Percentiles rank a stretch among this genome's conserved stretches.
Evolutionary conservation across 805 yeast species (phyloP).

Genomic region (Starmera quercuum): DNA sequence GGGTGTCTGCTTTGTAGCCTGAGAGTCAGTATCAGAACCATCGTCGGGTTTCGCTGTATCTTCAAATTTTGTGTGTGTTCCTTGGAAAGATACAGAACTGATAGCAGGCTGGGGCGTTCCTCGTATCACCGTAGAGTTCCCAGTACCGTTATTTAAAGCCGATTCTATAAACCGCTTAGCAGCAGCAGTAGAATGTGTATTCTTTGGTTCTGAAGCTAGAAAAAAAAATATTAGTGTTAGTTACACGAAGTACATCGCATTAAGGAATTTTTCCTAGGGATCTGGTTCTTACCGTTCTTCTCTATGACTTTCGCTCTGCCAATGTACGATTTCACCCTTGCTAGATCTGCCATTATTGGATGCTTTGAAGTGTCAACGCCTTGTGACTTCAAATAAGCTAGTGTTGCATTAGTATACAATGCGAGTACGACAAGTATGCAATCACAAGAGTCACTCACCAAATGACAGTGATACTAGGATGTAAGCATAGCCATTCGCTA

Average conservation of each 20-base stretch:
- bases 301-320: slow-evolving; percentile 33
- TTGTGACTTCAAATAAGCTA: slow-evolving; percentile 45
- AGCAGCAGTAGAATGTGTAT: slow-evolving; percentile 25
- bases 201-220: slow-evolving; percentile 7
- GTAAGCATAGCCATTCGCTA: slow-evolving; percentile 36
- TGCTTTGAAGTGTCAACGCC: slow-evolving; percentile 53
- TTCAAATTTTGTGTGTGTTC: slow-evolving; percentile 44
- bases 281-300: slow-evolving; percentile 8
- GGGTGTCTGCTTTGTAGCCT: no score
- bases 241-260: no score
- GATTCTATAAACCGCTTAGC: slow-evolving; percentile 39
- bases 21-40: slow-evolving; percentile 2
- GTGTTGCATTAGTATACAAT: not conserved
- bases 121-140: slow-evolving; percentile 10
- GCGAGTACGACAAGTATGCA: not conserved
- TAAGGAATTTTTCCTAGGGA: no score
- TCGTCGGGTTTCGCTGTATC: slow-evolving; percentile 14
- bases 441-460: slow-evolving; percentile 4
- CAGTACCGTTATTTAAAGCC: slow-evolving; percentile 30
- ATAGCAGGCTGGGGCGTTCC: slow-evolving; percentile 38
- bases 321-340: slow-evolving; percentile 63
- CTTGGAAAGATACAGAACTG: slow-evolving; percentile 42
- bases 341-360: slow-evolving; percentile 60
- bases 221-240: not conserved
- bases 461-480: slow-evolving; percentile 48